These are phyloP conservation scores for Pythium dissotocum DNA, from an alignment of 352 stramenopile species.

Conservation along the genomic window DNA sequence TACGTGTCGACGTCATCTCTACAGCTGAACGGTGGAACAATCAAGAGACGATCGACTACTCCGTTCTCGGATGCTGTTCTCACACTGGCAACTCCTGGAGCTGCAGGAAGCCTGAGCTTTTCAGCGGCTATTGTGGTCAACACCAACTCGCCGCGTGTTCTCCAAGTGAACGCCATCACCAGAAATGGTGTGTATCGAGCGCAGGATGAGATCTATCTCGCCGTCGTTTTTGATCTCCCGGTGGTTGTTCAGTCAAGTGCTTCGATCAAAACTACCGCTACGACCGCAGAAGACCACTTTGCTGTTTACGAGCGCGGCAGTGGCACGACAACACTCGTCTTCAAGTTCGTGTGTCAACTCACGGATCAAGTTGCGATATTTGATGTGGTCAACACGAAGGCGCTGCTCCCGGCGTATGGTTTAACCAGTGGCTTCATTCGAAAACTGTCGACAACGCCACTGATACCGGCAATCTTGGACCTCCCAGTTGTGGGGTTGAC, in stretches of 20 bases:
- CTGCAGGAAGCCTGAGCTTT: conserved; percentile 38
- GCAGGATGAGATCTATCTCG: conserved; percentile 47
- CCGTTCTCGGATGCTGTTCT: conserved; percentile 53
- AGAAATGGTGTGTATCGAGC: conserved; percentile 60
- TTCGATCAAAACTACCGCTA: conserved; percentile 43
- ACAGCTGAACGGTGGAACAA: conserved; percentile 48
- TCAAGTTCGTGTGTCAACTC: conserved; percentile 40
- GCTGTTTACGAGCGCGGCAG: conserved; percentile 52
- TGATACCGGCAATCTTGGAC: conserved; percentile 43
- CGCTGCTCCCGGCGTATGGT: conserved; percentile 45
- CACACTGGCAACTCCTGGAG: conserved; percentile 45
- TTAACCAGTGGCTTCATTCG: conserved; percentile 50
- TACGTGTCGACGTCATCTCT: conserved; percentile 52
- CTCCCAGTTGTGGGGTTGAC: conserved; percentile 41
- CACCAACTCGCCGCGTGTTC: conserved; percentile 42
- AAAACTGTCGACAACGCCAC: conserved; percentile 34
- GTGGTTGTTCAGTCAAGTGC: conserved; percentile 41
- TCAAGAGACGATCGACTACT: conserved; percentile 53
- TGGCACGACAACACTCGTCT: conserved; percentile 49
- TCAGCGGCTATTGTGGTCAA: conserved; percentile 48
- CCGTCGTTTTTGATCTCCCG: conserved; percentile 51
- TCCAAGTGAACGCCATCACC: conserved; percentile 48
- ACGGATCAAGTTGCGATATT: conserved; percentile 46
- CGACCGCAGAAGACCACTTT: conserved; percentile 29
- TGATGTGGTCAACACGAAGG: conserved; percentile 36